Base-by-base conservation (phyloP, 2,329 filamentous ascomycete species). In the Ploettnerulaceae sp. region DNA sequence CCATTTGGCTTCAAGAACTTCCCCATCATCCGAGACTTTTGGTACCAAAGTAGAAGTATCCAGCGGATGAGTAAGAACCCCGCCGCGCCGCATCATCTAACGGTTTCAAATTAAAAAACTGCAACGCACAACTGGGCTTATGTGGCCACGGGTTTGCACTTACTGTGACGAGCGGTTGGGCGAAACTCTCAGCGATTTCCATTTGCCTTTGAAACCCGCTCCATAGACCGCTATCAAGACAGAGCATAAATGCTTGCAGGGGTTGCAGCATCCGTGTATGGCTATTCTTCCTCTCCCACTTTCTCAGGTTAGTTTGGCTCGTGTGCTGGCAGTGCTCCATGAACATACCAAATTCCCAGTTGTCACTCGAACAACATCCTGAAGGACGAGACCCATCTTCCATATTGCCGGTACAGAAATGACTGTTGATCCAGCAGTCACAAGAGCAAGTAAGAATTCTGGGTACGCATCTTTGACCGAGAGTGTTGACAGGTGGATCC, bases 181-280 rank as follows among this genome's bases (percentile, higher is more conserved):
- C 65, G 53, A 77, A 77, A 40, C 76, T 77, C 56, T 79, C 76
- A 0, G 76, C 69, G 24, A 80, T 72, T 53, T 80, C 76, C 62
- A 77, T 79, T 54, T 77, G 75, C 15, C 76, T 69, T 50, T 73
- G 75, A 45, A 77, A 75, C 3, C 76, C 76, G 52, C 74, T 77
- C 76, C 76, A 80, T 34, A 79, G 62, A 1, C 75, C 76, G 20
- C 77, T 69, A 45, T 77, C 71, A 1, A 79, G 64, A 32, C 67
- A 63, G 2, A 79, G 55, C 12, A 74, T 62, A 38, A 71, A 73
- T 3, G 71, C 70, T 53, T 77, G 75, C 22, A 75, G 65, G 17
- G 71, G 68, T 35, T 74, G 69, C 4, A 79, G 57, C 47, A 77
- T 68, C 24, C 76, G 67, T 14, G 75, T 75, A 3, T 69, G 55